These are phyloP conservation scores for Peniophora sp. DNA, from an alignment of 1,284 basidiomycete species.

Conservation along the genomic window DNA sequence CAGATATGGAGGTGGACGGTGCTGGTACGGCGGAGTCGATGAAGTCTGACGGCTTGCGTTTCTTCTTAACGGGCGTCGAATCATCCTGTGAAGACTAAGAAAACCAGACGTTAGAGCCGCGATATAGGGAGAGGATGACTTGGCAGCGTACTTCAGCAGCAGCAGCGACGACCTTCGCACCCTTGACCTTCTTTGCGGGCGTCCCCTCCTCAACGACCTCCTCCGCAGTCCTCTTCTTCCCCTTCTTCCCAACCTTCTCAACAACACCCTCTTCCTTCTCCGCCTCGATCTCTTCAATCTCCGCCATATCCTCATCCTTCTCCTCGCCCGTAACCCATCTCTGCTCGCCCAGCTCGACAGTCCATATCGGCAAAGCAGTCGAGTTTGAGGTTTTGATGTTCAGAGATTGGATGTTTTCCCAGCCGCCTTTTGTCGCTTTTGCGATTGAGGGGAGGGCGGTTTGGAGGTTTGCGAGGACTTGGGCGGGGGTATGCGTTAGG, in stretches of 20 bases:
- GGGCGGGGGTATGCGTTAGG: constrained; percentile 62
- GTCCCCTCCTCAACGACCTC: constrained; percentile 11
- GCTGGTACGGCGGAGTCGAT: background rate
- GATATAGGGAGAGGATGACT: background rate
- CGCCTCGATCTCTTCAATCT: constrained; percentile 20
- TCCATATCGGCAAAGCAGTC: constrained; percentile 88
- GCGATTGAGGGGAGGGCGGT: constrained; percentile 76
- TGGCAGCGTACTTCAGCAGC: background rate
- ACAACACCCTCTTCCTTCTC: background rate
- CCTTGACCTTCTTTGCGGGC: constrained; percentile 8
- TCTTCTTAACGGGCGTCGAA: background rate
- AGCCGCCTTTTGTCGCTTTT: constrained; percentile 67
- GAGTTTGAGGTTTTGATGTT: constrained; percentile 89
- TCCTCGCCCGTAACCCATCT: constrained; percentile 58
- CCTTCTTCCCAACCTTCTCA: constrained; percentile 2
- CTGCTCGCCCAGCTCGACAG: constrained; percentile 56
- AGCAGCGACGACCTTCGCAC: constrained; percentile 7
- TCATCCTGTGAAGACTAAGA: too few species aligned
- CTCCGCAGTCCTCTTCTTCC: constrained; percentile 3
- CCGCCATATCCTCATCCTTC: constrained; percentile 21
- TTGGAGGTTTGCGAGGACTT: constrained; percentile 77
- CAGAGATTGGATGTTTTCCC: constrained; percentile 88
- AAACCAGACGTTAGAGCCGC: background rate
- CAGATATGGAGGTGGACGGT: background rate
- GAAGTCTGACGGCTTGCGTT: background rate